Evolutionary conservation across 2,329 filamentous ascomycete species (phyloP).

Genomic region (Hymenoscyphus albidus): DNA sequence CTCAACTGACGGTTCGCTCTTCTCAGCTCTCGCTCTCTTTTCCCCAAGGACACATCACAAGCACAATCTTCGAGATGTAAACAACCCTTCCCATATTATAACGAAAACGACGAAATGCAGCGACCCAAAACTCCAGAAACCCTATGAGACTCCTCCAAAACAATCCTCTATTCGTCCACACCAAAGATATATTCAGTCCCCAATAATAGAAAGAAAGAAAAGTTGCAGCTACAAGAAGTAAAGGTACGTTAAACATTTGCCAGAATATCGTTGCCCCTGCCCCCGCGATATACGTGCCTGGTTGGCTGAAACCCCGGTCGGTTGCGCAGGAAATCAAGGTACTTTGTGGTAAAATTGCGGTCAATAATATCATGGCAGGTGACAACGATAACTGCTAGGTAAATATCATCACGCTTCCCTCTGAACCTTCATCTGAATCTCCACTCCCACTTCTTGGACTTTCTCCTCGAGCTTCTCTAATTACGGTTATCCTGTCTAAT

Average conservation of each 20-base stretch:
- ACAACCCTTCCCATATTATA: not conserved
- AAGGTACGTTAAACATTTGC: constrained; percentile 3
- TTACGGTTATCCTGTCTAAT: too few species aligned
- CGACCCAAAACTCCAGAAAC: not conserved
- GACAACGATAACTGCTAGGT: constrained; percentile 6
- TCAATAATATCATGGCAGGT: not conserved
- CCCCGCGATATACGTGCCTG: not conserved
- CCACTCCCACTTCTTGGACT: not conserved
- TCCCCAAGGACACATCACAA: not conserved
- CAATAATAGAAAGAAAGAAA: constrained; percentile 10
- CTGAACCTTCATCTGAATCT: too few species aligned
- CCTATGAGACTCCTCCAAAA: not conserved
- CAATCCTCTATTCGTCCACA: not conserved
- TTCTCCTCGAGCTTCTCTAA: not conserved
- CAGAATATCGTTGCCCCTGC: constrained; percentile 5
- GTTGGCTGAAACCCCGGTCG: not conserved
- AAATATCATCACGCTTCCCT: too few species aligned
- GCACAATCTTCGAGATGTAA: not conserved
- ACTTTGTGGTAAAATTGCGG: not conserved
- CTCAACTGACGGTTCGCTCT: not conserved
- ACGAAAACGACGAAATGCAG: not conserved
- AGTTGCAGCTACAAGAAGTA: constrained; percentile 2
- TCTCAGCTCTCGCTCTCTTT: not conserved
- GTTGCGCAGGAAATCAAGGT: not conserved
- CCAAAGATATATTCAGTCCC: constrained; percentile 1